These are phyloP conservation scores for Diaporthe vaccinii DNA, from an alignment of 2,329 filamentous ascomycete species.

Conservation along the genomic window DNA sequence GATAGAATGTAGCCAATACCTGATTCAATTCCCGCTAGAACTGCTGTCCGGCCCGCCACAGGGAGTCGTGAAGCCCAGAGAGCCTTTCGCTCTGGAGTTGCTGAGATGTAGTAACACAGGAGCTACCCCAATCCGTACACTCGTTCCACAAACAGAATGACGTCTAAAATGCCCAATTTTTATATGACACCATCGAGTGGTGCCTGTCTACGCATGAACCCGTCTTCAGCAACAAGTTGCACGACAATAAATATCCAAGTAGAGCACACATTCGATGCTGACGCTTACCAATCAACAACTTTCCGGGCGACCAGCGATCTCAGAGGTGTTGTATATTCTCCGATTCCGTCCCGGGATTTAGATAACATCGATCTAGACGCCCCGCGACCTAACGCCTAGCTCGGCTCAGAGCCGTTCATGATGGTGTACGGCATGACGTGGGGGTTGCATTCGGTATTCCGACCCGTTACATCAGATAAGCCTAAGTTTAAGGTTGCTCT, in stretches of 20 bases:
- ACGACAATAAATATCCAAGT: not conserved
- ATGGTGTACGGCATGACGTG: not conserved
- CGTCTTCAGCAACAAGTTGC: not conserved
- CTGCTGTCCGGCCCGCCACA: not conserved
- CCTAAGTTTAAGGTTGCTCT: conserved; percentile 22
- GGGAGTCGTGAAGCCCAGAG: no score
- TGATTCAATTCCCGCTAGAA: not conserved
- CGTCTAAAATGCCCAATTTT: no score
- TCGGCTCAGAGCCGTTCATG: not conserved
- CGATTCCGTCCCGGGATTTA: not conserved
- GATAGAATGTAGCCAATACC: not conserved
- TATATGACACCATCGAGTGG: no score
- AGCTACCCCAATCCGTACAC: no score
- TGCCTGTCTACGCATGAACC: no score
- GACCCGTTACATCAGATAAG: conserved; percentile 25
- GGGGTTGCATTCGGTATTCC: conserved; percentile 26
- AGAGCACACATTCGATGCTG: accelerated
- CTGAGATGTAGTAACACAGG: no score
- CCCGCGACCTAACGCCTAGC: not conserved
- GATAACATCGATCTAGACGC: conserved; percentile 14
- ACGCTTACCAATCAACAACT: no score
- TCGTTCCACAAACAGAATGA: no score
- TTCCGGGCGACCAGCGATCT: not conserved
- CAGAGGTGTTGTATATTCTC: not conserved
- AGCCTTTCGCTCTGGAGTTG: no score